Conservation (phyloP, 371 early-diverging fungal species). For the Batkoa obscura region DNA sequence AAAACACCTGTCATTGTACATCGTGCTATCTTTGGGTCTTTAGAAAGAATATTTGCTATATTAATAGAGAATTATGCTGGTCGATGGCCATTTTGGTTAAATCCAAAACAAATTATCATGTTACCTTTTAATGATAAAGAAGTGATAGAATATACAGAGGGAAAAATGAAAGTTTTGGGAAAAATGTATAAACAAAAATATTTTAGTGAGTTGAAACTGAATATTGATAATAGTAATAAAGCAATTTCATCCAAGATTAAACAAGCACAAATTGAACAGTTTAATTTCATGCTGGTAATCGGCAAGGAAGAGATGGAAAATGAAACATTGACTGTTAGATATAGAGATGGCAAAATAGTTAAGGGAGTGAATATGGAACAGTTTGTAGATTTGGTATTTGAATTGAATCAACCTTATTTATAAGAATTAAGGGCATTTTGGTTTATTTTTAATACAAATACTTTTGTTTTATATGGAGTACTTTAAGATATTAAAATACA, state of each 20-base stretch:
- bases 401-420: not conserved
- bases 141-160: conserved; percentile 10
- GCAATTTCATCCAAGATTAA: conserved; percentile 96
- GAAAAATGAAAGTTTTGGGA: conserved; percentile 20
- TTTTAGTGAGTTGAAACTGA: conserved; percentile 48
- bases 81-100: conserved; percentile 98
- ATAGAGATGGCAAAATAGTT: conserved; percentile 30
- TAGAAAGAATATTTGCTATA: conserved; percentile 97
- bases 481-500: too few relatives aligned
- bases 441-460: too few relatives aligned
- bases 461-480: too few relatives aligned
- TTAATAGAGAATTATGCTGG: conserved; percentile 91
- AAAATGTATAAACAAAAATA: conserved; percentile 30
- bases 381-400: not conserved
- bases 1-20: conserved; percentile 97
- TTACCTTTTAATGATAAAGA: conserved; percentile 54
- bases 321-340: conserved; percentile 71
- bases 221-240: conserved; percentile 66
- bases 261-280: conserved; percentile 56
- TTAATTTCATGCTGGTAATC: conserved; percentile 75
- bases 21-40: conserved; percentile 95
- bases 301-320: conserved; percentile 76
- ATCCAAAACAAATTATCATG: conserved; percentile 87
- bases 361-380: conserved; percentile 6
- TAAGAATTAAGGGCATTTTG: too few relatives aligned